Evolutionary conservation across 1,284 basidiomycete species (phyloP).

Genomic region (Sanghuangporus weigelae): DNA sequence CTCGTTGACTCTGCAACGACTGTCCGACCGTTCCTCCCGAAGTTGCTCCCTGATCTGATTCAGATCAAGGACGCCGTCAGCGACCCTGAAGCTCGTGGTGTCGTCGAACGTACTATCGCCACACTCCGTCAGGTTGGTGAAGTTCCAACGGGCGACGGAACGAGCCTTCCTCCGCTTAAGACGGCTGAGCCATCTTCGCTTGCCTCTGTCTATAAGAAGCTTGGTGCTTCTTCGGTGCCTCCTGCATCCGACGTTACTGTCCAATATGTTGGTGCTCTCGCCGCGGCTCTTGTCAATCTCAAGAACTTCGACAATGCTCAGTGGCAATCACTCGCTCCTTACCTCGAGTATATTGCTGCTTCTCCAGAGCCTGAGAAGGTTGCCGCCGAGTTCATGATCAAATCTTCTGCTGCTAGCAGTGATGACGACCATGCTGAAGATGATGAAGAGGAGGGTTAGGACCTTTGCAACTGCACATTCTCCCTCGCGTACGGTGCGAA

Average conservation of each 20-base stretch:
- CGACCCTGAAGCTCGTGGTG: constrained; percentile 92
- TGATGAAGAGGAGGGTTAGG: constrained; percentile 96
- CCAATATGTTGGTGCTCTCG: constrained; percentile 75
- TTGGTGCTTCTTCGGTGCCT: constrained; percentile 49
- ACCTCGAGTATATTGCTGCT: constrained; percentile 64
- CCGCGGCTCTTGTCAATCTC: constrained; percentile 79
- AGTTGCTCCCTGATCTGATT: constrained; percentile 90
- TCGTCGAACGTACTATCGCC: constrained; percentile 83
- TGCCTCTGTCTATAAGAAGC: constrained; percentile 79
- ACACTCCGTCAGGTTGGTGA: constrained; percentile 93
- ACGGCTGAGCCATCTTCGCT: constrained; percentile 67
- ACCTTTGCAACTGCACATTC: constrained; percentile 98
- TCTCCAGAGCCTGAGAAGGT: constrained; percentile 66
- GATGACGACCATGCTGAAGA: constrained; percentile 69
- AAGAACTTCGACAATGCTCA: constrained; percentile 90
- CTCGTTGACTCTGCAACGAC: constrained; percentile 94
- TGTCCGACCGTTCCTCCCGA: constrained; percentile 94
- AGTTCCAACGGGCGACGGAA: constrained; percentile 81
- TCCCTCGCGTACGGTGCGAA: constrained; percentile 98
- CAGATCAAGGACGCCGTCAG: constrained; percentile 90
- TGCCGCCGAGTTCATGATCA: constrained; percentile 83
- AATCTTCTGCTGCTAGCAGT: constrained; percentile 76
- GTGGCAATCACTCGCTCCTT: constrained; percentile 83
- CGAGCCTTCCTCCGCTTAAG: constrained; percentile 83
- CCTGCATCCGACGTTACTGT: constrained; percentile 55